phyloP scores from a whole-genome alignment of 805 yeast species.

The Lachancea kluyveri region DNA sequence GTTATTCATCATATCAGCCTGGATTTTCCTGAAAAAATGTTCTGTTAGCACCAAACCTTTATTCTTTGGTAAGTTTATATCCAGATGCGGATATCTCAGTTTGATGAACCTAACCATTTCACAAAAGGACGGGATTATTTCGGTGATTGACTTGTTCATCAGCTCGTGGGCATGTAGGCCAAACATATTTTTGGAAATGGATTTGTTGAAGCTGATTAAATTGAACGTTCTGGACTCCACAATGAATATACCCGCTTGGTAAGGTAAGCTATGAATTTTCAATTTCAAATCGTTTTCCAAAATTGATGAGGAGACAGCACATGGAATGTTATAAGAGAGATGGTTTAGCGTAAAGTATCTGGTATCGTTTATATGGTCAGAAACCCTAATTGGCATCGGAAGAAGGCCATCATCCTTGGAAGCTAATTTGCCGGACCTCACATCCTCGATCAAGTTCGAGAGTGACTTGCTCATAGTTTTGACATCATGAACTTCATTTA shows the following conservation, averaged over 20 bases:
- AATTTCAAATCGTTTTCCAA: conserved; percentile 46
- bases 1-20: conserved; percentile 38
- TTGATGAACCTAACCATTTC: conserved; percentile 29
- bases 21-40: conserved; percentile 74
- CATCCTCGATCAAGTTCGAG: conserved; percentile 22
- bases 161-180: conserved; percentile 50
- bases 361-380: conserved; percentile 43
- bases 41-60: conserved; percentile 82
- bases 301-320: conserved; percentile 62
- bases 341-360: conserved; percentile 60
- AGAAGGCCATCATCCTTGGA: conserved; percentile 25
- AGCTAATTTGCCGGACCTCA: conserved; percentile 21
- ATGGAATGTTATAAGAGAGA: conserved; percentile 48
- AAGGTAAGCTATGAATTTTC: conserved; percentile 72
- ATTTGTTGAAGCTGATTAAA: conserved; percentile 69
- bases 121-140: conserved; percentile 58
- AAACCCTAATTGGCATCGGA: conserved; percentile 33
- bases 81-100: conserved; percentile 34
- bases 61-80: conserved; percentile 33
- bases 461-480: conserved; percentile 24
- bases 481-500: conserved; percentile 21
- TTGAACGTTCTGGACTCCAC: conserved; percentile 45
- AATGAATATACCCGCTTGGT: conserved; percentile 80
- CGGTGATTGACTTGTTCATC: conserved; percentile 43
- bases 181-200: conserved; percentile 71